phyloP scores from a whole-genome alignment of 257 asterid genomes.

The Solanum virginianum region DNA sequence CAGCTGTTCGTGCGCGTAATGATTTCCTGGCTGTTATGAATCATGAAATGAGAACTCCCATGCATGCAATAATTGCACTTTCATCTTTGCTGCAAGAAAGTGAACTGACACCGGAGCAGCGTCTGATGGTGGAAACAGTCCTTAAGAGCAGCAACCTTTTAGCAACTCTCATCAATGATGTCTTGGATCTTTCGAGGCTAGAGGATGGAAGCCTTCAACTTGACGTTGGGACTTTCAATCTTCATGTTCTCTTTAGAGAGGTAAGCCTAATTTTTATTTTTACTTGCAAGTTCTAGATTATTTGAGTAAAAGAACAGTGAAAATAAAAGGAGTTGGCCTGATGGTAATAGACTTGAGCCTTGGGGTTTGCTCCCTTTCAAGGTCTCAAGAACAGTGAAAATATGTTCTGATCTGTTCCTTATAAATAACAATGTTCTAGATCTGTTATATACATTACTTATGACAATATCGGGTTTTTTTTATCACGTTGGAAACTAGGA shows the following conservation, averaged over 20 bases:
- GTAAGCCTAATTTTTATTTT: conserved; percentile 13
- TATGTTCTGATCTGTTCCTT: not conserved
- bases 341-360: no score
- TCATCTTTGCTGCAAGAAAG: conserved; percentile 87
- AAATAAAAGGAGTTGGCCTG: not conserved
- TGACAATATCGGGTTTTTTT: not conserved
- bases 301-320: not conserved
- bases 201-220: conserved; percentile 97
- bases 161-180: conserved; percentile 93
- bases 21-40: conserved; percentile 98
- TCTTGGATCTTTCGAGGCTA: conserved; percentile 94
- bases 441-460: not conserved
- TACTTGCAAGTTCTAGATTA: not conserved
- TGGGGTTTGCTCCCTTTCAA: no score
- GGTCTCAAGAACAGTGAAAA: not conserved
- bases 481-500: conserved; percentile 1
- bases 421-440: not conserved
- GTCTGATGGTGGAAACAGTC: conserved; percentile 93
- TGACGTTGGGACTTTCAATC: conserved; percentile 60
- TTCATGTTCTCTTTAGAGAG: conserved; percentile 80
- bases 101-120: conserved; percentile 85
- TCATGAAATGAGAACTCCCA: conserved; percentile 98
- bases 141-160: conserved; percentile 93
- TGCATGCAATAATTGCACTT: conserved; percentile 93
- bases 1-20: conserved; percentile 88